These are phyloP conservation scores for Scedosporium boydii DNA, from an alignment of 2,329 filamentous ascomycete species.

Conservation along the genomic window DNA sequence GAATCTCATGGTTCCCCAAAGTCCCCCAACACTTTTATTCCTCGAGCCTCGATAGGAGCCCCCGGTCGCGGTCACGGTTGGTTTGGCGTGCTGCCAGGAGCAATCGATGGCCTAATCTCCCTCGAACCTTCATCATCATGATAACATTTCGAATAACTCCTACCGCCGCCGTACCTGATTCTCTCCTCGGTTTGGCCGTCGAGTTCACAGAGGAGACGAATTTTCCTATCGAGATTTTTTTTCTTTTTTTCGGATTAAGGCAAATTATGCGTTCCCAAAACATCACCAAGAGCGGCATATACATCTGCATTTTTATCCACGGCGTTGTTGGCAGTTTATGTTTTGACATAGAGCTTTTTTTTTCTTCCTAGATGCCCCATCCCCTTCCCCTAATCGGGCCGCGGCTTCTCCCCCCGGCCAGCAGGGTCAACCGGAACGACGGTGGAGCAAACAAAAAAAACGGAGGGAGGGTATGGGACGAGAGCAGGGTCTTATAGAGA, in stretches of 20 bases:
- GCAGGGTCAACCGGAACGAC: not conserved
- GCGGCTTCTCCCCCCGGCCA: not conserved
- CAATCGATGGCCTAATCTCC: too few species aligned
- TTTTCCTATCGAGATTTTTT: too few species aligned
- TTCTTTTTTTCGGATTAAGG: not conserved
- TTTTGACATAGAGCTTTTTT: constrained; percentile 2
- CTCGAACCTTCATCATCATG: too few species aligned
- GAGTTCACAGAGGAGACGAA: too few species aligned
- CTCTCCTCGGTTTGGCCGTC: too few species aligned
- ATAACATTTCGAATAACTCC: too few species aligned
- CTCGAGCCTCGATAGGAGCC: too few species aligned
- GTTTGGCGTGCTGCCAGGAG: too few species aligned
- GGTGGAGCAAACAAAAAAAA: not conserved
- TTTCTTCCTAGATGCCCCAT: not conserved
- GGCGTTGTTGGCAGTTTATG: constrained; percentile 6
- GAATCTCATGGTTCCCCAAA: too few species aligned
- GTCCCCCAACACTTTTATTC: too few species aligned
- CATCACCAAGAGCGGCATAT: constrained; percentile 3
- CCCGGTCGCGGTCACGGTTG: too few species aligned
- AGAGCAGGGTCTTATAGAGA: not conserved
- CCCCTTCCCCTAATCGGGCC: not conserved
- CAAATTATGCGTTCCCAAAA: not conserved
- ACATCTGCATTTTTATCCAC: constrained; percentile 3
- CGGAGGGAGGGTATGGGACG: not conserved
- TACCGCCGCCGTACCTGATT: too few species aligned